A percentile compares a stretch with the other conserved stretches of the same genome.
phyloP scores from a whole-genome alignment of 495 filamentous ascomycete genomes.

The Penicillium dipodomyicola region DNA sequence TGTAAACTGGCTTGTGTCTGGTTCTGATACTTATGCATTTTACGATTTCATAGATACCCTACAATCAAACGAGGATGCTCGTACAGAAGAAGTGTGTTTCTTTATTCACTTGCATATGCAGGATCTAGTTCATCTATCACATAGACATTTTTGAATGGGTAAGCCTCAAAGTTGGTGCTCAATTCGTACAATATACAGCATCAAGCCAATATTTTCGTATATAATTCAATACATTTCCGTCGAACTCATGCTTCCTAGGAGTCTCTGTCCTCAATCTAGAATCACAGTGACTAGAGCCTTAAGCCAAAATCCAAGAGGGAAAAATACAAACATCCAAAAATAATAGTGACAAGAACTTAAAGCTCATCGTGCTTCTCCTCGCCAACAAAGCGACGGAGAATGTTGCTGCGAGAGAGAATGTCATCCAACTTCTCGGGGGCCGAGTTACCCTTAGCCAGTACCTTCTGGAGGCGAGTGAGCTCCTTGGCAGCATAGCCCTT shows the following conservation, averaged over 20 bases:
- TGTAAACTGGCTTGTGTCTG: background rate
- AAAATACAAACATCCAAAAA: conserved; percentile 7
- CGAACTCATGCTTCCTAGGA: background rate
- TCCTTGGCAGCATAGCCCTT: conserved; percentile 83
- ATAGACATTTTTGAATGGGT: background rate
- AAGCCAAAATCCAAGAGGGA: conserved; percentile 6
- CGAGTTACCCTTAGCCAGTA: conserved; percentile 82
- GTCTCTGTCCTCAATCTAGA: background rate
- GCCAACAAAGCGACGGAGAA: conserved; percentile 72
- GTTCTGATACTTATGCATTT: conserved; percentile 10
- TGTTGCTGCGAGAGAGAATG: conserved; percentile 80
- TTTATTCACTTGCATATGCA: background rate
- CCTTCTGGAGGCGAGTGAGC: conserved; percentile 70
- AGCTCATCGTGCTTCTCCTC: conserved; percentile 60
- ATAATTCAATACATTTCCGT: background rate
- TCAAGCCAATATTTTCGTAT: conserved; percentile 11
- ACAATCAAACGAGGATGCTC: conserved; percentile 14
- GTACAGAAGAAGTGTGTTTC: conserved; percentile 1
- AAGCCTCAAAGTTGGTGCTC: background rate
- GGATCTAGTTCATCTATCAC: conserved; percentile 8
- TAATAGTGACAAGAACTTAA: conserved; percentile 39
- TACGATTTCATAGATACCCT: conserved; percentile 25
- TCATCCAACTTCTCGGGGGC: conserved; percentile 88
- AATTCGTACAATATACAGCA: conserved; percentile 22
- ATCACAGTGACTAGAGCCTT: background rate